Conservation (phyloP, 2,329 filamentous ascomycete species). For the Talaromyces sp. region DNA sequence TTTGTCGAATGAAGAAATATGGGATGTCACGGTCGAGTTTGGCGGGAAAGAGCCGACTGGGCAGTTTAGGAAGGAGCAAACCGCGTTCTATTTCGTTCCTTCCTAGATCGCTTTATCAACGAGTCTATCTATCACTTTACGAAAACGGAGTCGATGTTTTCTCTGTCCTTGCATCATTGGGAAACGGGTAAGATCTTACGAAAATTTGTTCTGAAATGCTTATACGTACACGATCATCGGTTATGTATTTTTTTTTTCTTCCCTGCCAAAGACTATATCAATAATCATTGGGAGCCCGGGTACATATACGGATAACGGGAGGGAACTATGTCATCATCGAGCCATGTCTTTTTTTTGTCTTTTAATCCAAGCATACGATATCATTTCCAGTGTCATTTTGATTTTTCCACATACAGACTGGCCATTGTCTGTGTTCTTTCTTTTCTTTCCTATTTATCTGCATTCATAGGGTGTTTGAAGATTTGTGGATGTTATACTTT, state of each 20-base stretch:
- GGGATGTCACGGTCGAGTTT: not conserved
- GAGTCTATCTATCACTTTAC: not conserved
- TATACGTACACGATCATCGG: not conserved
- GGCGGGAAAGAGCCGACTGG: conserved; percentile 1
- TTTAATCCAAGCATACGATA: not conserved
- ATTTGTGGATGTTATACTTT: not conserved
- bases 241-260: not conserved
- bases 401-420: too few relatives aligned
- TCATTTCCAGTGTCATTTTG: not conserved
- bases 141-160: not conserved
- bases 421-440: not conserved
- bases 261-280: not conserved
- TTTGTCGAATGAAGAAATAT: not conserved
- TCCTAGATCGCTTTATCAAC: not conserved
- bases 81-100: not conserved
- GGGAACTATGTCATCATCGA: not conserved
- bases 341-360: not conserved
- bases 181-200: conserved; percentile 13
- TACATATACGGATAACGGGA: conserved; percentile 3
- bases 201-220: not conserved
- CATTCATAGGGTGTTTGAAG: conserved; percentile 1
- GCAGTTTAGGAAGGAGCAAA: not conserved
- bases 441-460: not conserved
- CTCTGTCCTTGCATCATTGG: conserved; percentile 7
- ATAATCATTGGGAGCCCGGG: not conserved